Evolutionary conservation across 2,329 filamentous ascomycete genomes (phyloP), one percentile per base, ranked within the genome.

Genomic region (Phaeosphaeriaceae sp.): DNA sequence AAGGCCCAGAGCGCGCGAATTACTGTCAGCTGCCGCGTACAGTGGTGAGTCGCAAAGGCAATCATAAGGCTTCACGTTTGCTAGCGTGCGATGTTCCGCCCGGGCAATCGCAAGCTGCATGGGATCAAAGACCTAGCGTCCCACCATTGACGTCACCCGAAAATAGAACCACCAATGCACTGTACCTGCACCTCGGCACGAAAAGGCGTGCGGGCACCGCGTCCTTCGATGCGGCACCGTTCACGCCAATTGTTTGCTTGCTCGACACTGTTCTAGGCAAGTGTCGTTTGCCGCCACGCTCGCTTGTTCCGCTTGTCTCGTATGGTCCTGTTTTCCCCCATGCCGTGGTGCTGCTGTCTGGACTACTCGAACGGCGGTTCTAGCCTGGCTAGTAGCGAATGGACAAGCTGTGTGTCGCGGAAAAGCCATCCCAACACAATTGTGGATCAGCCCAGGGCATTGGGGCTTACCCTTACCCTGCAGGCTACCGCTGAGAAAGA

Each of bases 361-460:
- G n/a, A 36, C 31, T 44, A 44, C 41, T 44, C 20, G n/a, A 44
- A 51, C 52, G 57, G 33, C 47, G 56, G 45, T 56, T 61, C 47
- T 59, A 57, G 61, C 56, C 61, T 53, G 65, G 56, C 66, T 68
- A 67, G 62, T 42, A 60, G 54, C 54, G 46, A 58, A 55, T 63
- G 41, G 56, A 36, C 55, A 57, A 64, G 42, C 62, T 63, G 65
- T 20, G 53, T 50, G 57, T 41, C 27, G 48, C 58, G 60, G 61
- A 5, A 36, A 51, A 56, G n/a, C n/a, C 48, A 60, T 57, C 58
- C 61, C 65, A 69, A 67, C 67, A 61, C 60, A 67, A 72, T 66
- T 69, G 71, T 72, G 71, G 71, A 62, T 54, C 60, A 52, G 55
- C 48, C 51, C 44, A 33, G 53, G 56, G 31, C 31, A 15, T 11